Percentiles rank a stretch among this genome's conserved stretches.
Conservation (phyloP, 192 early-diverging fungal species). For the Mortierella antarctica region DNA sequence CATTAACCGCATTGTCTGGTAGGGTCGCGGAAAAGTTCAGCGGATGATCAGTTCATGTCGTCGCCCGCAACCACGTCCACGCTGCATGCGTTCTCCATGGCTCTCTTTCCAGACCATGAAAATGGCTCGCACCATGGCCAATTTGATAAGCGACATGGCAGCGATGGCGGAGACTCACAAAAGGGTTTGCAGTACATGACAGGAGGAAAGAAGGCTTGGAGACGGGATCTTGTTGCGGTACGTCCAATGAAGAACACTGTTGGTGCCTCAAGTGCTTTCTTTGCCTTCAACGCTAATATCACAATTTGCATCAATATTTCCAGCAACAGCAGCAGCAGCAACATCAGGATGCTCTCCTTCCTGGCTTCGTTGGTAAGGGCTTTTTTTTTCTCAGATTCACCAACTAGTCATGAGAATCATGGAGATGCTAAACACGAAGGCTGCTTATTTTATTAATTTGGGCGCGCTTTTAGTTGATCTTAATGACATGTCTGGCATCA, state of each 20-base stretch:
- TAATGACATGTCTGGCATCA: constrained; percentile 36
- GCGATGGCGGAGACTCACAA: constrained; percentile 24
- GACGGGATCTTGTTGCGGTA: neutral
- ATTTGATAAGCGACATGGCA: constrained; percentile 17
- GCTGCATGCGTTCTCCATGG: constrained; percentile 14
- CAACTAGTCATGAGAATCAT: neutral
- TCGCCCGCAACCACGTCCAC: constrained; percentile 3
- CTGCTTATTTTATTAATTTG: neutral
- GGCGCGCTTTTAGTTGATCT: constrained; percentile 15
- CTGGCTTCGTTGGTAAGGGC: constrained; percentile 23
- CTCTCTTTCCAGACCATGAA: constrained; percentile 29
- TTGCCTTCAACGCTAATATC: too few relatives aligned
- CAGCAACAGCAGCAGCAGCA: neutral
- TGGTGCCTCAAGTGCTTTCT: too few relatives aligned
- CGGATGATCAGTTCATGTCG: constrained; percentile 19
- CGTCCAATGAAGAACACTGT: neutral
- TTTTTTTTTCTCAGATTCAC: neutral
- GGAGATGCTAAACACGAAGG: too few relatives aligned
- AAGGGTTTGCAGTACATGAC: constrained; percentile 25
- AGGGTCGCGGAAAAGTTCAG: constrained; percentile 35
- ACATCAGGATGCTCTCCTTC: neutral
- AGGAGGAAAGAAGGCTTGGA: constrained; percentile 21
- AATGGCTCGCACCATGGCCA: neutral
- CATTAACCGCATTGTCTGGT: neutral
- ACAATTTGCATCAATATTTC: neutral